Evolutionary conservation across 805 yeast species (phyloP), one percentile per base, ranked within the genome.

Genomic region (Metschnikowia vanudenii): DNA sequence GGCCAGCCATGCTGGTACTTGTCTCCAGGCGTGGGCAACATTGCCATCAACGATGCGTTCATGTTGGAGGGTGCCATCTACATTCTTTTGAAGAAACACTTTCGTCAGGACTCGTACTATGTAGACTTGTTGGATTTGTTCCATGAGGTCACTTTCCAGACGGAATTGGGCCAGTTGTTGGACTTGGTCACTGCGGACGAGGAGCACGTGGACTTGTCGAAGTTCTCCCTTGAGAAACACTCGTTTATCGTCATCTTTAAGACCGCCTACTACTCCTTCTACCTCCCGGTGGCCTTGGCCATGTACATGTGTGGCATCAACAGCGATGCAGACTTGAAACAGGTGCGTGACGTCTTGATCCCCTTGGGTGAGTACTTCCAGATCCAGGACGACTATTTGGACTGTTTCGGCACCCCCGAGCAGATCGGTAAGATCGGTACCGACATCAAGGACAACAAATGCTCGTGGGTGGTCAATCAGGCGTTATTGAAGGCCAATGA

Each of bases 1-100:
- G 99, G 97, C 50, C 97, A 92, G 71, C 94, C 97, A 55, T 94
- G 99, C 71, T 94, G 99, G 99, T 94, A 90, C 75, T 82, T 77
- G 62, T 78, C 72, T 30, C 82, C 79, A 55, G 81, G 81, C 33
- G 97, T 94, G 49, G 88, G 88, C 34, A 89, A 89, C 65, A 85
- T 94, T 64, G 99, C 99, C 49, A 94, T 94, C 69, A 94, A 94
- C 63, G 99, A 94, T 64, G 82, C 99, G 3, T 94, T 94, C 68
- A 88, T 94, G 94, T 78, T 94, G 56, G 99, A 94, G 71, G 95
- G 92, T 47, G 89, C 96, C 38, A 90, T 94, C 58, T 94, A 94
- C 71, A 73, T 89, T 50, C 71, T 94, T 53, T 78, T 94, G 70
- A 91, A 90, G 76, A 88, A 85, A 65, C 85, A 94, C 67, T 94